Percentiles rank a stretch among this genome's conserved stretches.
Evolutionary conservation across 768 basidiomycete species (phyloP).

Genomic region (Boletus speciosus): DNA sequence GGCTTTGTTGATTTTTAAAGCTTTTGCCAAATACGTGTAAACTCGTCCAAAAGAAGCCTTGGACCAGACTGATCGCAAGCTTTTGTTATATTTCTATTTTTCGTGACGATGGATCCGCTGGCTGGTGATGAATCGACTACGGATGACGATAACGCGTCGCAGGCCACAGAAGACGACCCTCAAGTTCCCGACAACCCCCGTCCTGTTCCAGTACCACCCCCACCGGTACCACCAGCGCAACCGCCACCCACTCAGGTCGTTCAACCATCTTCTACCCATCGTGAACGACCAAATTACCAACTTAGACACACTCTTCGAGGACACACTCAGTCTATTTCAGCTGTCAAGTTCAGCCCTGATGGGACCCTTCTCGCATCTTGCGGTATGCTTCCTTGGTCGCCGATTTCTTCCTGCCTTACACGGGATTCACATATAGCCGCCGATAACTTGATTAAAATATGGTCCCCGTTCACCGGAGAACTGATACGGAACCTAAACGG

Average conservation of each 20-base stretch:
- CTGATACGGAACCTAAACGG: conserved; percentile 71
- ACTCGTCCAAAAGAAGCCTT: no score
- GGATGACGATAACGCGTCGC: conserved; percentile 66
- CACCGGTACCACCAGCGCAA: conserved; percentile 30
- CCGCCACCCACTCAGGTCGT: conserved; percentile 27
- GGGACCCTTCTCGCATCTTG: conserved; percentile 84
- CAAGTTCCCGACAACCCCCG: conserved; percentile 63
- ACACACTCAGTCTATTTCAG: conserved; percentile 80
- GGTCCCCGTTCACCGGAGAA: conserved; percentile 78
- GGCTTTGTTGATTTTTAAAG: no score
- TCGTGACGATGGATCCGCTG: conserved; percentile 16
- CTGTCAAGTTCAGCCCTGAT: conserved; percentile 89
- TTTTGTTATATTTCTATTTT: neutral
- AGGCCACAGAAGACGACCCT: conserved; percentile 84
- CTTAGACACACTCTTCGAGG: conserved; percentile 66
- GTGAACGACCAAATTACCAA: conserved; percentile 60
- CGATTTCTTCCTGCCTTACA: neutral
- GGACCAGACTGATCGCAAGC: neutral
- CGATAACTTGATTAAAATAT: conserved; percentile 76
- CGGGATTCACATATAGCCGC: conserved; percentile 48
- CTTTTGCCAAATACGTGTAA: no score
- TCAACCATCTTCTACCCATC: conserved; percentile 37
- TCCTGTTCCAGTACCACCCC: conserved; percentile 36
- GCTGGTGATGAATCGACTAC: conserved; percentile 44
- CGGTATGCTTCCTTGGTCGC: conserved; percentile 47